Evolutionary conservation across 305 asterid species (phyloP).

Genomic region (Fraxinus sp.): DNA sequence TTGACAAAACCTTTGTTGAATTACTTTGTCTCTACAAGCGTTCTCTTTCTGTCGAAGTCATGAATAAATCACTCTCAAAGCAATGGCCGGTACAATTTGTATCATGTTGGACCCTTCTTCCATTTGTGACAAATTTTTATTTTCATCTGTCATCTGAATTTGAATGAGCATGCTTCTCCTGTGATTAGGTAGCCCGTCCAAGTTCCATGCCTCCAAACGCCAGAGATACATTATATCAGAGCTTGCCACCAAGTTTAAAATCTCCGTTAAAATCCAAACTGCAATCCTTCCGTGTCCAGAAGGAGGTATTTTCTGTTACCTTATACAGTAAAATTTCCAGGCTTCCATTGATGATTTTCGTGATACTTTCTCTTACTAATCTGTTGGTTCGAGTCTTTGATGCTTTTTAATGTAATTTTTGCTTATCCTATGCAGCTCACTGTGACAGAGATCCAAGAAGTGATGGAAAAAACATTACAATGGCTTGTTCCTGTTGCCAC

Average conservation of each 20-base stretch:
- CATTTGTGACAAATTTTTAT: neutral
- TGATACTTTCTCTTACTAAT: neutral
- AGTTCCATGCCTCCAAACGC: constrained; percentile 46
- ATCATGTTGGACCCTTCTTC: neutral
- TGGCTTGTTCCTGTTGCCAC: constrained; percentile 79
- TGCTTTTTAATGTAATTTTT: neutral
- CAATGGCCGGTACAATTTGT: neutral
- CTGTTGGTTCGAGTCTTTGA: neutral
- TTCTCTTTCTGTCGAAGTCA: neutral
- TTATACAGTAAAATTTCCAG: neutral
- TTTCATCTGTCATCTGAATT: constrained; percentile 2
- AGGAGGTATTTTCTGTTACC: constrained; percentile 52
- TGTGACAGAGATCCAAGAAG: constrained; percentile 54
- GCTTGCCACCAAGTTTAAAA: constrained; percentile 65
- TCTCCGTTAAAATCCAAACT: constrained; percentile 56
- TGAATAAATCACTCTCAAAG: neutral
- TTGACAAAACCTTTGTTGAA: neutral
- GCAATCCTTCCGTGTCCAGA: constrained; percentile 51
- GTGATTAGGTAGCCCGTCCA: constrained; percentile 62
- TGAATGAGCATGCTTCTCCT: constrained; percentile 10
- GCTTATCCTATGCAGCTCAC: constrained; percentile 49
- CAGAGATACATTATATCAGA: constrained; percentile 61
- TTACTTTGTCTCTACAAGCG: neutral
- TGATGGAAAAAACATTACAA: constrained; percentile 75
- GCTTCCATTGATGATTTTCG: neutral